Conservation (phyloP, 306 rosid species). For the Cajanus cajan region DNA sequence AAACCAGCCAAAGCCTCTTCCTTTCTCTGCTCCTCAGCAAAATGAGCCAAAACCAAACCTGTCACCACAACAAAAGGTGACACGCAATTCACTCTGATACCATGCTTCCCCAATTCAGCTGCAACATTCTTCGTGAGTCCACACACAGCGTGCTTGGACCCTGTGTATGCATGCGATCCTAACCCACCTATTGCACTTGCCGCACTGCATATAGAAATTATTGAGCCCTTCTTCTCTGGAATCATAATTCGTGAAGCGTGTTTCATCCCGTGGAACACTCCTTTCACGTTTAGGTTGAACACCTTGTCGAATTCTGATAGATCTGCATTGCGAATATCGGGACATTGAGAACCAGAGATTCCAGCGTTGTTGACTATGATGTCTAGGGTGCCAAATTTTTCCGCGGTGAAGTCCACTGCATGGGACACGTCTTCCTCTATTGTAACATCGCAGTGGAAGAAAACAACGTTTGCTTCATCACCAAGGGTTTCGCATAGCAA, state of each 20-base stretch:
- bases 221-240: slow-evolving; percentile 70
- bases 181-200: slow-evolving; percentile 48
- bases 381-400: slow-evolving; percentile 72
- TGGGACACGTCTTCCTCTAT: slow-evolving; percentile 55
- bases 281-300: slow-evolving; percentile 69
- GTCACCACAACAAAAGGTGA: slow-evolving; percentile 67
- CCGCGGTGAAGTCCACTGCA: slow-evolving; percentile 56
- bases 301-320: slow-evolving; percentile 73
- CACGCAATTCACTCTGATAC: slow-evolving; percentile 65
- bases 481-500: slow-evolving; percentile 52
- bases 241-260: slow-evolving; percentile 68
- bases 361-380: slow-evolving; percentile 91
- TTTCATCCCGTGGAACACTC: slow-evolving; percentile 83
- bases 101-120: slow-evolving; percentile 65
- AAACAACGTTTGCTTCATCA: slow-evolving; percentile 36
- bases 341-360: slow-evolving; percentile 60
- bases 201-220: slow-evolving; percentile 65
- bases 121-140: slow-evolving; percentile 84
- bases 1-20: slow-evolving; percentile 50
- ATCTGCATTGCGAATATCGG: slow-evolving; percentile 63
- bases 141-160: slow-evolving; percentile 76
- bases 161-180: slow-evolving; percentile 73
- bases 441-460: slow-evolving; percentile 64
- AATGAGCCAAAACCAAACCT: slow-evolving; percentile 58
- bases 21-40: slow-evolving; percentile 67